Percentiles rank a stretch among this genome's conserved stretches.
phyloP scores from a whole-genome alignment of 2,329 filamentous ascomycete genomes.

The Didymella pinodella region DNA sequence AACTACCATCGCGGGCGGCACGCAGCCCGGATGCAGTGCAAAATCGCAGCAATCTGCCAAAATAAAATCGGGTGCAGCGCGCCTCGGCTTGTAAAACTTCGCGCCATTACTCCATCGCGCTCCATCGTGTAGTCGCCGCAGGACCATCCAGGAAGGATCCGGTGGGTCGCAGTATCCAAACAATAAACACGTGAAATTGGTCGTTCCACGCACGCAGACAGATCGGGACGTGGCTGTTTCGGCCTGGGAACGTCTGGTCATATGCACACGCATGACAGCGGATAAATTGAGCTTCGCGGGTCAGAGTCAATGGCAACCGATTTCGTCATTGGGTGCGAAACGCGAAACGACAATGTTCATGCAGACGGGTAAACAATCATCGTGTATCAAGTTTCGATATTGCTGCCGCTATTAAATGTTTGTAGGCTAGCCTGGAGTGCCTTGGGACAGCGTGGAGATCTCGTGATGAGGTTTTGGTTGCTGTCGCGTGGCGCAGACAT shows the following conservation, averaged over 20 bases:
- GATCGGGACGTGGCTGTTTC: conserved; percentile 14
- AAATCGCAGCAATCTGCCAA: background rate
- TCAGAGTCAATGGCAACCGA: background rate
- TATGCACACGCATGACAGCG: conserved; percentile 4
- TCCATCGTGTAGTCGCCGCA: conserved; percentile 3
- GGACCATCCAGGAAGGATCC: conserved; percentile 13
- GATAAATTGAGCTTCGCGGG: background rate
- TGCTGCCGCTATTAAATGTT: conserved; percentile 19
- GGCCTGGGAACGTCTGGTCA: conserved; percentile 2
- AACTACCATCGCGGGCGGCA: background rate
- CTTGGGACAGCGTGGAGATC: background rate
- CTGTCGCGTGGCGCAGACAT: conserved; percentile 19
- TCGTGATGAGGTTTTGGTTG: background rate
- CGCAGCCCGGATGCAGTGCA: background rate
- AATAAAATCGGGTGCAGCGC: background rate
- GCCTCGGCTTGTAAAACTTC: conserved; percentile 8
- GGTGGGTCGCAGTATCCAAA: conserved; percentile 7
- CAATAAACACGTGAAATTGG: conserved; percentile 11
- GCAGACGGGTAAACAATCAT: conserved; percentile 9
- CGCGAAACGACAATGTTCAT: conserved; percentile 17
- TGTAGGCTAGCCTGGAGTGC: conserved; percentile 3
- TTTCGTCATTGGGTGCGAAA: background rate
- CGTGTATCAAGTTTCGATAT: conserved; percentile 18
- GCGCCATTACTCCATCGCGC: conserved; percentile 6
- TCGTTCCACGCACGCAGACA: conserved; percentile 11